Evolutionary conservation across 164 flowering plant species (phyloP), one percentile per base, ranked within the genome.

Genomic region (Malania oleifera): DNA sequence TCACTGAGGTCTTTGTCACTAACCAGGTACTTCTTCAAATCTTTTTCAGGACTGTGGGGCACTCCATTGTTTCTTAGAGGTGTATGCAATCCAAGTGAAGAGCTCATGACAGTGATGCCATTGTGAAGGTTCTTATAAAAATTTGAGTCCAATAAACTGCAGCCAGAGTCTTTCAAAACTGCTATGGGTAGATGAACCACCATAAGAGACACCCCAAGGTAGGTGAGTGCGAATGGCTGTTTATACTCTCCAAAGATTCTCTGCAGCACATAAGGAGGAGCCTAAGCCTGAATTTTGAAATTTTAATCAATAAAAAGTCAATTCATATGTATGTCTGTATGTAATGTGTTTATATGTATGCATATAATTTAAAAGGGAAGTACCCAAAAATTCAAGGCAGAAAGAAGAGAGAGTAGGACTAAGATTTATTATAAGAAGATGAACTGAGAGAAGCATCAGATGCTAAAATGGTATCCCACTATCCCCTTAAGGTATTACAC

Each of bases 151-250:
- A 70, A n/a, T 24, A 45, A 62, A 52, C 56, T 49, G 61, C 60
- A 73, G 25, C 74, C 39, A 75, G 74, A 76, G 44, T 82, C 77
- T 64, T 70, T 81, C 3, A 79, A 23, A 44, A 51, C 11, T 22
- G 91, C 80, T 51, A 85, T 35, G 6, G 91, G 91, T 46, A 82
- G 64, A 66, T 76, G 77, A 23, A 80, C 61, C 17, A 64, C 80
- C 91, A 85, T 75, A 31, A 85, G 84, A 52, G 91, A 79, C 14
- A 70, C 77, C 31, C 85, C 87, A n/a, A 82, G 63, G 63, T 82
- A 85, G 0, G 91, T 74, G 43, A 85, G 48, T 19, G 76, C 82
- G 57, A 85, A 85, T 38, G 91, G 91, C 50, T 80, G 91, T 47
- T 55, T 75, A 48, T 85, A 82, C 59, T 73, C 73, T 25, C 51